Evolutionary conservation across 2,329 filamentous ascomycete genomes (phyloP).

Genomic region (Aspergillus candidus): DNA sequence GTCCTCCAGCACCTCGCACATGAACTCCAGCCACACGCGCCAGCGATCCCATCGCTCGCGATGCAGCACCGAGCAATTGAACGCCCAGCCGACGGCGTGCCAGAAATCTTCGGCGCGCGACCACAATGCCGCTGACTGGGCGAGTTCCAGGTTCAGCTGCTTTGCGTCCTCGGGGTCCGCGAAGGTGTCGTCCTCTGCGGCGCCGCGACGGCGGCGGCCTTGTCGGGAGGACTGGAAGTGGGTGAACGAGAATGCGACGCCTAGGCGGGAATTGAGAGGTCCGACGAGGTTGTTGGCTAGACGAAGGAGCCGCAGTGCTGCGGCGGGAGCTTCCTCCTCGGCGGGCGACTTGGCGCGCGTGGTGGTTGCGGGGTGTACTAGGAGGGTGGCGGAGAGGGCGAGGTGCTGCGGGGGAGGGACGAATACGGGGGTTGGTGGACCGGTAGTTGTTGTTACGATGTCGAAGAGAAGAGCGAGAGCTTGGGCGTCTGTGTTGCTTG

Average conservation of each 20-base stretch:
- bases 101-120: slow-evolving; percentile 78
- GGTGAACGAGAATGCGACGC: slow-evolving; percentile 65
- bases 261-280: slow-evolving; percentile 62
- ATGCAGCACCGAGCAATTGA: slow-evolving; percentile 75
- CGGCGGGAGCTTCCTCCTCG: slow-evolving; percentile 56
- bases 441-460: slow-evolving; percentile 27
- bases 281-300: slow-evolving; percentile 61
- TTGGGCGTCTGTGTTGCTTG: slow-evolving; percentile 41
- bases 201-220: slow-evolving; percentile 22
- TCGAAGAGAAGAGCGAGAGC: slow-evolving; percentile 59
- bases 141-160: slow-evolving; percentile 54
- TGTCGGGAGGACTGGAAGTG: slow-evolving; percentile 31
- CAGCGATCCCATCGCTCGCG: slow-evolving; percentile 74
- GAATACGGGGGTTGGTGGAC: slow-evolving; percentile 46
- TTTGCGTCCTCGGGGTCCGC: slow-evolving; percentile 43
- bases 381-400: slow-evolving; percentile 70
- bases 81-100: slow-evolving; percentile 82
- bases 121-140: slow-evolving; percentile 64
- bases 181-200: slow-evolving; percentile 15
- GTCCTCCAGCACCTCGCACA: slow-evolving; percentile 46
- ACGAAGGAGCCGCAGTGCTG: slow-evolving; percentile 65
- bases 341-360: slow-evolving; percentile 61
- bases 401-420: slow-evolving; percentile 68
- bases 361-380: slow-evolving; percentile 74
- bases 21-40: slow-evolving; percentile 71